A percentile compares a stretch with the other conserved stretches of the same genome.
These are phyloP conservation scores for Talaromyces albobiverticillius DNA, from an alignment of 2,329 filamentous ascomycete genomes.

Conservation along the genomic window DNA sequence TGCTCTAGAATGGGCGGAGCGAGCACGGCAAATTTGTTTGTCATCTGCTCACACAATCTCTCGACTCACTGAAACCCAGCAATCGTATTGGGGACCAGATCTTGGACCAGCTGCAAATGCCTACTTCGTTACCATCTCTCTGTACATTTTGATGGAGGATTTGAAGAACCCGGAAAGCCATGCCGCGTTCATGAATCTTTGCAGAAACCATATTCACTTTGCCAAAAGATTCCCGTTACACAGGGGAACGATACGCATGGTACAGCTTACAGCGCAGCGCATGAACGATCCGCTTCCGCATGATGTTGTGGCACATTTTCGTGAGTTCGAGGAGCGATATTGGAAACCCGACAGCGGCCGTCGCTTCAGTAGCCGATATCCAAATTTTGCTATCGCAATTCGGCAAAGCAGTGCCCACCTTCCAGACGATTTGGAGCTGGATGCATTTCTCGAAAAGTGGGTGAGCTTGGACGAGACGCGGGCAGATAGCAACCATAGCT, in stretches of 20 bases:
- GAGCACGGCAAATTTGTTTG: constrained; percentile 20
- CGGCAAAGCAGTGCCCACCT: neutral
- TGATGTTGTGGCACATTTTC: constrained; percentile 24
- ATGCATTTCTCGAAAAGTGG: constrained; percentile 30
- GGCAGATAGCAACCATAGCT: neutral
- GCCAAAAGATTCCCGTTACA: constrained; percentile 25
- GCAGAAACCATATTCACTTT: constrained; percentile 22
- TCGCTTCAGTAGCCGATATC: constrained; percentile 27
- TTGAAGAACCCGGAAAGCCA: constrained; percentile 22
- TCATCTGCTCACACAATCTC: constrained; percentile 22
- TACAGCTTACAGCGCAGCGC: constrained; percentile 25
- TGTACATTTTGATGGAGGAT: constrained; percentile 27
- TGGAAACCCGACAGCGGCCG: constrained; percentile 18
- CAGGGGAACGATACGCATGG: constrained; percentile 26
- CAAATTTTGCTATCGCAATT: constrained; percentile 16
- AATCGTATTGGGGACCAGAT: constrained; percentile 29
- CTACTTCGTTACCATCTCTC: constrained; percentile 25
- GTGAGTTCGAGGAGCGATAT: constrained; percentile 20
- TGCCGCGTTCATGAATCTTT: constrained; percentile 26
- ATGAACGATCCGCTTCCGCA: constrained; percentile 22
- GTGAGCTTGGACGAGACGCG: constrained; percentile 12
- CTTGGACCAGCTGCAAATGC: constrained; percentile 24
- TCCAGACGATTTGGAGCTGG: constrained; percentile 20
- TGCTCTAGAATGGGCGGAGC: constrained; percentile 1
- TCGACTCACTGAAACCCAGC: constrained; percentile 23